phyloP scores from a whole-genome alignment of 148 eudicot genomes.

The Heliosperma pusillum region DNA sequence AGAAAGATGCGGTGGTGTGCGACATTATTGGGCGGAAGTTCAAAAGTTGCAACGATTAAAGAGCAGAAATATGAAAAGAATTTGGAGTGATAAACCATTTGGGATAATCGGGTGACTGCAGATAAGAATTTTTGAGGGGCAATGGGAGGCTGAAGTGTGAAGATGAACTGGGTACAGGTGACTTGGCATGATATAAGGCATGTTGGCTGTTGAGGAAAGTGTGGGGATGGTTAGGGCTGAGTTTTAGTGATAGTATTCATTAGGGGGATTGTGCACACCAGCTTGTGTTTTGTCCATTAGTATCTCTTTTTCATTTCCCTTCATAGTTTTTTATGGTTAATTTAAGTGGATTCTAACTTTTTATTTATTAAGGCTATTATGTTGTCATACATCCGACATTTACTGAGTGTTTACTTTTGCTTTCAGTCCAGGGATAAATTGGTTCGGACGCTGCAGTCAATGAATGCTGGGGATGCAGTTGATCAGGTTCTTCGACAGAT shows the following conservation, averaged over 20 bases:
- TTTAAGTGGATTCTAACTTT: background rate
- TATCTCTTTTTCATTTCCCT: background rate
- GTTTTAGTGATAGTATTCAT: background rate
- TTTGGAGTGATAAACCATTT: background rate
- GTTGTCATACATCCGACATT: background rate
- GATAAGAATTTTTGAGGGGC: background rate
- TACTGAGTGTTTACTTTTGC: conserved; percentile 14
- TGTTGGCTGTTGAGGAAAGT: background rate
- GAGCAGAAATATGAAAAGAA: too few relatives aligned
- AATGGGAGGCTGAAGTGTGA: background rate
- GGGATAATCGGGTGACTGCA: background rate
- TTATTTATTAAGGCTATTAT: background rate
- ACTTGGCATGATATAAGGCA: background rate
- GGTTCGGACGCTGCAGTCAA: conserved; percentile 57
- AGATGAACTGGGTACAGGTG: background rate
- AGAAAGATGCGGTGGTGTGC: too few relatives aligned
- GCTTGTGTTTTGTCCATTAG: background rate
- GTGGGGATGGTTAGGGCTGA: background rate
- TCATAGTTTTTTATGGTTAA: background rate
- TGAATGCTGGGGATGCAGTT: conserved; percentile 98
- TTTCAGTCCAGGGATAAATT: conserved; percentile 84
- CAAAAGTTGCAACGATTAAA: too few relatives aligned
- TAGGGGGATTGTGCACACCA: background rate
- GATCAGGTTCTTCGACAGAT: conserved; percentile 89
- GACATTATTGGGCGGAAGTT: too few relatives aligned